Conservation (phyloP, 495 filamentous ascomycete genomes). For the Pseudomonodictys pantanalensis region DNA sequence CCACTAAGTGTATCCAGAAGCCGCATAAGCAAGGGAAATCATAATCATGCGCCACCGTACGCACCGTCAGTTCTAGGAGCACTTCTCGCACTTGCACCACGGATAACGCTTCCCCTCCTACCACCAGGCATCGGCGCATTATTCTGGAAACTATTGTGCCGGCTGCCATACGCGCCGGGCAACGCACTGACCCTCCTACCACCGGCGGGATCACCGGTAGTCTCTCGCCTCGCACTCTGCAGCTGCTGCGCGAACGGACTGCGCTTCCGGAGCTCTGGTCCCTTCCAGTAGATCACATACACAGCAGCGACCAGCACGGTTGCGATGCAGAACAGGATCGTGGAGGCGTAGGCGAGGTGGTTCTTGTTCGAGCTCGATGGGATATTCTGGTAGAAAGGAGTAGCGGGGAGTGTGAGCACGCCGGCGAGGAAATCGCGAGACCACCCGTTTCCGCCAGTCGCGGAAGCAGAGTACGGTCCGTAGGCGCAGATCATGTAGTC, state of each 20-base stretch:
- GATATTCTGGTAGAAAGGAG: slow-evolving; percentile 61
- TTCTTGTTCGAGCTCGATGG: slow-evolving; percentile 47
- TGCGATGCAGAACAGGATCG: slow-evolving; percentile 68
- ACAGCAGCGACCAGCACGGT: slow-evolving; percentile 65
- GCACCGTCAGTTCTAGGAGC: no score
- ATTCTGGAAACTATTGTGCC: neutral
- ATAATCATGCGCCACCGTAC: no score
- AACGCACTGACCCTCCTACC: slow-evolving; percentile 8
- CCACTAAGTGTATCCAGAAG: no score
- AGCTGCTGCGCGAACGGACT: slow-evolving; percentile 67
- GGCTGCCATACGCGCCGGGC: neutral
- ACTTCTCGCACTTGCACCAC: neutral
- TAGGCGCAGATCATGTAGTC: slow-evolving; percentile 85
- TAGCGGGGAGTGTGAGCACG: slow-evolving; percentile 57
- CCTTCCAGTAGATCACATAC: slow-evolving; percentile 74
- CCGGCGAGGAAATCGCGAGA: slow-evolving; percentile 80
- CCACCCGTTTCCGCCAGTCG: slow-evolving; percentile 73
- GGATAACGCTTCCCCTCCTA: neutral
- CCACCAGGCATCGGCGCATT: neutral
- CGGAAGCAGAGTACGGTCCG: slow-evolving; percentile 73
- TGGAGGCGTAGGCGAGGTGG: slow-evolving; percentile 65
- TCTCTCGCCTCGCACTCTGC: neutral
- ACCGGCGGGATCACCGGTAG: neutral
- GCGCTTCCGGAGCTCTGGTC: slow-evolving; percentile 62
- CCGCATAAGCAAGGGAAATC: no score